Evolutionary conservation across 2,329 filamentous ascomycete species (phyloP).

Genomic region (Herpotrichia juniperi): DNA sequence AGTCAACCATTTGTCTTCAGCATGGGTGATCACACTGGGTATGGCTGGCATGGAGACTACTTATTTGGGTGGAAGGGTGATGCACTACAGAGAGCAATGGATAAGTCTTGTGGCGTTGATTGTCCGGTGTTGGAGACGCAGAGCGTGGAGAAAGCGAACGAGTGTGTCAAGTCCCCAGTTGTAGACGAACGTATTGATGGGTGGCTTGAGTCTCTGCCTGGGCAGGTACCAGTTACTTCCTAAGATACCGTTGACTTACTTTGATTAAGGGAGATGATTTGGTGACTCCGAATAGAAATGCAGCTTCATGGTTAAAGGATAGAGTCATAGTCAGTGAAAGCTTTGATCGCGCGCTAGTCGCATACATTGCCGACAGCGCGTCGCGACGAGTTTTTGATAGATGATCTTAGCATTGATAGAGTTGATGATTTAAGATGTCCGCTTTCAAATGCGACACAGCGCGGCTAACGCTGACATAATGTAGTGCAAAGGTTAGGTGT

Average conservation of each 20-base stretch:
- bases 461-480: no score
- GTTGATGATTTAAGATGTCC: no score
- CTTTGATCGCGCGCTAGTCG: no score
- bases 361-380: no score
- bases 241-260: neutral
- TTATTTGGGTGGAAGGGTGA: slow-evolving; percentile 21
- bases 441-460: no score
- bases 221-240: neutral
- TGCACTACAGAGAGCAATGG: slow-evolving; percentile 18
- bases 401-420: no score
- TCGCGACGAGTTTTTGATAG: no score
- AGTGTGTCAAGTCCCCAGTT: slow-evolving; percentile 1
- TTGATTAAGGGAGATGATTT: no score
- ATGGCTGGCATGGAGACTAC: slow-evolving; percentile 14
- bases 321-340: no score
- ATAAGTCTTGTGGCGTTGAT: slow-evolving; percentile 11
- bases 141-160: slow-evolving; percentile 5
- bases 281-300: no score
- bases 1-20: slow-evolving; percentile 23
- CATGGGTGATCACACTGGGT: slow-evolving; percentile 15
- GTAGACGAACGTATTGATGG: slow-evolving; percentile 7
- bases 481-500: no score
- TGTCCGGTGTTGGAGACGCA: slow-evolving; percentile 5
- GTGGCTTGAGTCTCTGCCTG: slow-evolving; percentile 6
- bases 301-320: no score